Conservation (phyloP, 2,329 filamentous ascomycete genomes). For the Aspergillus proliferans region DNA sequence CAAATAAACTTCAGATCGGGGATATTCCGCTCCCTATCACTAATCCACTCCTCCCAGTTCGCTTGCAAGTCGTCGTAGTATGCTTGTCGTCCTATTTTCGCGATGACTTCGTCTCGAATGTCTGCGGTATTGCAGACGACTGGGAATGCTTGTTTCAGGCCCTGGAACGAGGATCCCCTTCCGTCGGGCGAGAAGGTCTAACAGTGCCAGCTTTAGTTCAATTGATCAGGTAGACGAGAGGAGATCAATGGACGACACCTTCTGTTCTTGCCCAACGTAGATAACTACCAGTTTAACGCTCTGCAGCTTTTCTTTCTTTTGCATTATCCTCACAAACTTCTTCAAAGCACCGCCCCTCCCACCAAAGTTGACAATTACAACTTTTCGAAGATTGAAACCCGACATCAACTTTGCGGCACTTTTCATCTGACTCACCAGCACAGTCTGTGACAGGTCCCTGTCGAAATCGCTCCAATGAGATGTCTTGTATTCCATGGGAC, state of each 20-base stretch:
- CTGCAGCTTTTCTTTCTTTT: background rate
- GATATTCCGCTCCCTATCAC: constrained; percentile 3
- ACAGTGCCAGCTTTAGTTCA: background rate
- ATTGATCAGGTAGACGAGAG: background rate
- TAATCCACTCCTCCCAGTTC: constrained; percentile 8
- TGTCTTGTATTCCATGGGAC: constrained; percentile 6
- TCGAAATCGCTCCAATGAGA: constrained; percentile 23
- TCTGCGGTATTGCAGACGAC: constrained; percentile 10
- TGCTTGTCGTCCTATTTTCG: background rate
- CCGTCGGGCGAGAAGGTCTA: constrained; percentile 5
- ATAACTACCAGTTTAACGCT: constrained; percentile 6
- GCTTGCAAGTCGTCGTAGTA: constrained; percentile 1
- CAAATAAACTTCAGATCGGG: constrained; percentile 10
- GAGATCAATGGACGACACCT: constrained; percentile 2
- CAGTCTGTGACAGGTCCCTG: constrained; percentile 28
- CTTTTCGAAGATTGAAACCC: constrained; percentile 3
- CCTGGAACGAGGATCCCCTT: background rate
- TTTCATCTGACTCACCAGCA: constrained; percentile 20
- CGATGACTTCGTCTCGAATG: constrained; percentile 6
- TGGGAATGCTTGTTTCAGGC: constrained; percentile 3
- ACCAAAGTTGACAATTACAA: constrained; percentile 15
- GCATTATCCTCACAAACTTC: constrained; percentile 1
- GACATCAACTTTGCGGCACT: constrained; percentile 6
- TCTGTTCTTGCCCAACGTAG: constrained; percentile 12
- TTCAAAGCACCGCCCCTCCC: constrained; percentile 5